Percentiles rank a stretch among this genome's conserved stretches.
Conservation (phyloP, 192 early-diverging fungal species). For the Gaertneriomyces sp. region DNA sequence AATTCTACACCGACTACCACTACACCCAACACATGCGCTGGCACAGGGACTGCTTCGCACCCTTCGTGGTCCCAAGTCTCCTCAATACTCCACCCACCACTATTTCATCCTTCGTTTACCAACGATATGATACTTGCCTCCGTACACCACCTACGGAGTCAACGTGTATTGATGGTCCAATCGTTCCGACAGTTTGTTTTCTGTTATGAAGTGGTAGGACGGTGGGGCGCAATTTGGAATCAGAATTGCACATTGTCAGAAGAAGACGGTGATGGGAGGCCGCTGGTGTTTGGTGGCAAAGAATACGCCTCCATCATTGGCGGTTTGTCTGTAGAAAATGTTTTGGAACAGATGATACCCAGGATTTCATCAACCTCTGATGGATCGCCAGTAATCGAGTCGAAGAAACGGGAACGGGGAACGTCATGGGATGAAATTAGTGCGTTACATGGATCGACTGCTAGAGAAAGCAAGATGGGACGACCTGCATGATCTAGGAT, state of each 20-base stretch:
- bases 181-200: constrained; percentile 76
- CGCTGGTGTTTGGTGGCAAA: too few relatives aligned
- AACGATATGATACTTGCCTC: constrained; percentile 63
- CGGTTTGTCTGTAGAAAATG: too few relatives aligned
- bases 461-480: too few relatives aligned
- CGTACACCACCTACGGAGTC: constrained; percentile 65
- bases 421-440: too few relatives aligned
- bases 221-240: constrained; percentile 1
- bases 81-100: constrained; percentile 15
- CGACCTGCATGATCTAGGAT: too few relatives aligned
- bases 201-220: constrained; percentile 71
- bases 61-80: constrained; percentile 12
- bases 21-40: neutral
- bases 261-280: too few relatives aligned
- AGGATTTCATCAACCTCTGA: too few relatives aligned
- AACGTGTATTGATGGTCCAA: constrained; percentile 82
- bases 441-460: too few relatives aligned
- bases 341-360: too few relatives aligned
- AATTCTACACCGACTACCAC: neutral
- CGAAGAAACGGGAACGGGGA: too few relatives aligned
- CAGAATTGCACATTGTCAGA: neutral
- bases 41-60: neutral
- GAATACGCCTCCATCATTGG: too few relatives aligned
- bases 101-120: constrained; percentile 11
- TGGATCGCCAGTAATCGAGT: too few relatives aligned